Conservation (phyloP, 176 grass and related monocot species). For the Zea luxurians region DNA sequence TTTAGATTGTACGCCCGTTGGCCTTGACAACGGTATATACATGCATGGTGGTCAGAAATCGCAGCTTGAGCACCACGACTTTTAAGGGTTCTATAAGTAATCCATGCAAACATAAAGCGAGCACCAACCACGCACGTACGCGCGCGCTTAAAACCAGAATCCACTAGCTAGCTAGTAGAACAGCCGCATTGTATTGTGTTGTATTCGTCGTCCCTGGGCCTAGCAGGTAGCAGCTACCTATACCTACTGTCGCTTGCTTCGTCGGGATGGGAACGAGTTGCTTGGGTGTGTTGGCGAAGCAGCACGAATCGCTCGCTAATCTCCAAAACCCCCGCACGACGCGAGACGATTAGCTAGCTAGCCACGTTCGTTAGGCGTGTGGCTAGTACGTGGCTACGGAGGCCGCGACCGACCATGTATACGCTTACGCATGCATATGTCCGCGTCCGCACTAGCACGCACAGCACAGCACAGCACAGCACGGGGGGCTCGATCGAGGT, state of each 20-base stretch:
- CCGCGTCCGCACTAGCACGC: neutral
- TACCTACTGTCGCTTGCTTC: conserved; percentile 28
- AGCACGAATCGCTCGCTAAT: conserved; percentile 13
- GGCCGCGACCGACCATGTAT: neutral
- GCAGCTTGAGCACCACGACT: neutral
- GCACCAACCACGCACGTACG: neutral
- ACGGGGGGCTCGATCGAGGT: neutral
- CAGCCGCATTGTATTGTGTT: too few species aligned
- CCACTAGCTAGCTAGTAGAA: neutral
- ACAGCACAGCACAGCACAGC: neutral
- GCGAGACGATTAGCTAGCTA: neutral
- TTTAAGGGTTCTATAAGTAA: neutral
- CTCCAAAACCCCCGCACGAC: neutral
- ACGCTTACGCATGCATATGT: conserved; percentile 3
- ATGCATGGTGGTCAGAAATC: neutral
- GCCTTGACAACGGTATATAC: neutral
- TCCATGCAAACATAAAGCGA: conserved; percentile 4
- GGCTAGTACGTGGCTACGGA: conserved; percentile 27
- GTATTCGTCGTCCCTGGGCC: too few species aligned
- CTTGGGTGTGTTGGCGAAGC: conserved; percentile 61
- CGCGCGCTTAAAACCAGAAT: too few species aligned
- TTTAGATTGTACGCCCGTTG: neutral
- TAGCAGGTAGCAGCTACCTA: too few species aligned
- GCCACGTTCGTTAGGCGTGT: neutral
- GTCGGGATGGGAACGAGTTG: conserved; percentile 50